Evolutionary conservation across 257 asterid species (phyloP).

Genomic region (Solanum rostratum): DNA sequence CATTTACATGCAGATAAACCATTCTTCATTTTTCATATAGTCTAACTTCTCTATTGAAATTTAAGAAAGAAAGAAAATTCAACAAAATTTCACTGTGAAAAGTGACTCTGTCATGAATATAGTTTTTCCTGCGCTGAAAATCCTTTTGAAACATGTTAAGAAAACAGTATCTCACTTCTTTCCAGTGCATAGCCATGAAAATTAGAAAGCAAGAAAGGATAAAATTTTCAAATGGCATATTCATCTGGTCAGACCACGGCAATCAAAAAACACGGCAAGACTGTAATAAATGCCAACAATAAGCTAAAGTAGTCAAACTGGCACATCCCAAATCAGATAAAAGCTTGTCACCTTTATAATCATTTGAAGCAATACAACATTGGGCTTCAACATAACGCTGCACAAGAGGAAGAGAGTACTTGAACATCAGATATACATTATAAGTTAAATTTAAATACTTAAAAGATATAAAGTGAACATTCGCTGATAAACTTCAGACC

Average conservation of each 20-base stretch:
- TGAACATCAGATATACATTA: neutral
- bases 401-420: slow-evolving; percentile 7
- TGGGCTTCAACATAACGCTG: slow-evolving; percentile 97
- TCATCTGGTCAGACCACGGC: neutral
- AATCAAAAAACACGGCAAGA: neutral
- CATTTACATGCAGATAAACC: neutral
- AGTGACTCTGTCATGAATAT: neutral
- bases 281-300: neutral
- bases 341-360: slow-evolving; percentile 71
- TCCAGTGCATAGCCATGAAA: neutral
- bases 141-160: neutral
- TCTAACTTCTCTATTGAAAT: neutral
- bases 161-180: neutral
- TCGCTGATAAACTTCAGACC: neutral
- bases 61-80: neutral
- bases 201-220: neutral
- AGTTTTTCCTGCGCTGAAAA: neutral
- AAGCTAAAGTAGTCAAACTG: neutral
- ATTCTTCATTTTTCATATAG: neutral
- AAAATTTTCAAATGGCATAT: neutral
- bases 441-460: neutral
- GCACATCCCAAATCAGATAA: neutral
- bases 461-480: neutral
- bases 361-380: slow-evolving; percentile 86
- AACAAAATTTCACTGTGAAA: neutral